Evolutionary conservation across 2,329 filamentous ascomycete genomes (phyloP), one percentile per base, ranked within the genome.

Genomic region (Helminthosporium solani): DNA sequence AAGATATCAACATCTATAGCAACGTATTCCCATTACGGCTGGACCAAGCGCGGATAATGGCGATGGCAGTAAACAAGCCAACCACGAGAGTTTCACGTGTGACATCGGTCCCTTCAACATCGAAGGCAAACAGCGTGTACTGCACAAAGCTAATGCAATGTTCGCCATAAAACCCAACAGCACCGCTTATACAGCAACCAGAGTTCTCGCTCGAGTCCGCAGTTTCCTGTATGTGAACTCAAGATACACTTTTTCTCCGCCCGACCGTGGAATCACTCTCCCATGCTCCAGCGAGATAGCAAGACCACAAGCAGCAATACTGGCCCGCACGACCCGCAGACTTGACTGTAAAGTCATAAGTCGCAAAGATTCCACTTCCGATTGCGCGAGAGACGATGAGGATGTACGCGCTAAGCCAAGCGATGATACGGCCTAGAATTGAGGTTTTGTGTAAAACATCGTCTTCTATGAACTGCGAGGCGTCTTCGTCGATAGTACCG

Each of bases 331-430:
- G 0, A 85, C 44, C 86, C 86, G 88, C 81, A 0, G 81, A 78
- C 30, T 81, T 78, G 2, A 87, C 75, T 40, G 90, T 86, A 3
- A 83, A 77, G 0, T 82, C 85, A 0, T 84, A 86, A 0, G 84
- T 87, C 0, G 85, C 84, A 58, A 88, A 89, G 52, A 89, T 87
- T 20, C 85, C 85, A 57, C 78, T 84, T 11, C 85, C 85, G 23
- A 88, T 83, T 5, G 88, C 83, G 11, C 84, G 77, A 1, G 82
- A 86, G 20, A 87, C 83, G 7, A 85, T 81, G 16, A 87, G 74
- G 44, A 87, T 83, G 61, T 84, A 86, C 1, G 82, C 81, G 55
- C 79, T 83, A 20, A 75, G 73, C 82, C 83, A 86, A 46, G 72
- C 78, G 40, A 87, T 76, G 14, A 75, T 83, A 16, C 84, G 75